Conservation (phyloP, 2,329 filamentous ascomycete genomes). For the Polychaeton citri region DNA sequence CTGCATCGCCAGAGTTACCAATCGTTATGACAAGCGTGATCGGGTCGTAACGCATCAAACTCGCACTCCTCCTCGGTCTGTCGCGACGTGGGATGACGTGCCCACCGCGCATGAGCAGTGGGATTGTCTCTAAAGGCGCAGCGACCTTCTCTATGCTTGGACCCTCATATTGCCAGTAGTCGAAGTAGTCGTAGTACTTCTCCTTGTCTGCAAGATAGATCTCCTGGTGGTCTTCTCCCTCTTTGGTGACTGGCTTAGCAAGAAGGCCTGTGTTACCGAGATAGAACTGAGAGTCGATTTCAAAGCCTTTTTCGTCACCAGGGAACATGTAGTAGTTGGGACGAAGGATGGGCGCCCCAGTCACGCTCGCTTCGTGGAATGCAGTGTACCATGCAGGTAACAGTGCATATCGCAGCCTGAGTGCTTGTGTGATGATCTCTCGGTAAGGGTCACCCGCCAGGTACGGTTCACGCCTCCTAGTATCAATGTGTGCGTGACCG, state of each 20-base stretch:
- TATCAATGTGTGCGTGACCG: constrained; percentile 91
- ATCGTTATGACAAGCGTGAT: constrained; percentile 80
- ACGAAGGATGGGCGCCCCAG: constrained; percentile 75
- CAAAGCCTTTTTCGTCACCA: constrained; percentile 71
- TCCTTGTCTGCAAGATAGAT: constrained; percentile 83
- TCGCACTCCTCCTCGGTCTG: constrained; percentile 67
- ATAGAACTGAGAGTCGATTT: constrained; percentile 86
- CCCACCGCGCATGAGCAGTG: constrained; percentile 82
- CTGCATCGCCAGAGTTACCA: constrained; percentile 54
- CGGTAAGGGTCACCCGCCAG: constrained; percentile 73
- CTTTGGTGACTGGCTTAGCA: constrained; percentile 76
- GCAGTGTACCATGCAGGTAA: constrained; percentile 94
- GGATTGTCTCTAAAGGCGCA: constrained; percentile 74
- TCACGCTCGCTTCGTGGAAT: constrained; percentile 75
- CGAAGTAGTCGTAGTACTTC: constrained; percentile 91
- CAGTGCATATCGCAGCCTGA: constrained; percentile 78
- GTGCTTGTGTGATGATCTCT: constrained; percentile 70
- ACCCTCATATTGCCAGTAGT: constrained; percentile 62
- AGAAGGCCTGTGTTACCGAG: constrained; percentile 77
- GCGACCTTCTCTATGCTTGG: constrained; percentile 59
- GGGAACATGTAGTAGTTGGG: constrained; percentile 93
- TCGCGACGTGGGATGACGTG: constrained; percentile 88
- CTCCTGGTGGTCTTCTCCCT: constrained; percentile 58
- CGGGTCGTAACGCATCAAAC: constrained; percentile 86
- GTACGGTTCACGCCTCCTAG: constrained; percentile 87